Conservation (phyloP, 2,329 filamentous ascomycete genomes). For the Neoarthrinium moseri region DNA sequence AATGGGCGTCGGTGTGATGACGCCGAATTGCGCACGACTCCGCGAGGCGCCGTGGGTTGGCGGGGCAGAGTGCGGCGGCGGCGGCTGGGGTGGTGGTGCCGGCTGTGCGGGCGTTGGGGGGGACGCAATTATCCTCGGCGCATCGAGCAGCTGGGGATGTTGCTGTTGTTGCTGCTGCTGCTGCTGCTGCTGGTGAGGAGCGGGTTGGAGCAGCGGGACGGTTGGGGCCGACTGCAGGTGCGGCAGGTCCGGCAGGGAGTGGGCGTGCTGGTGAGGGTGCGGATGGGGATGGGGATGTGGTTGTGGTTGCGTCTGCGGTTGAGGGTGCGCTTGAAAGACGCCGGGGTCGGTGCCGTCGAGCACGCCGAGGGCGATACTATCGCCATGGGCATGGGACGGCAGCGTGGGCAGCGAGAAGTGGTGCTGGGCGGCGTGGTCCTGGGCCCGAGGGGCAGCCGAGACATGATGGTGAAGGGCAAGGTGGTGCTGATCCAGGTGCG, state of each 20-base stretch:
- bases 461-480: slow-evolving; percentile 20
- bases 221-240: slow-evolving; percentile 9
- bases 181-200: slow-evolving; percentile 20
- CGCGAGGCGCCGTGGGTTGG: slow-evolving; percentile 18
- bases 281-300: slow-evolving; percentile 27
- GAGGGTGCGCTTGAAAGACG: slow-evolving; percentile 26
- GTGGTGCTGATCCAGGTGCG: slow-evolving; percentile 26
- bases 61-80: slow-evolving; percentile 31
- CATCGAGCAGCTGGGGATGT: slow-evolving; percentile 18
- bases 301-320: no score
- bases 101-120: slow-evolving; percentile 26
- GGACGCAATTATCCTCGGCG: slow-evolving; percentile 20
- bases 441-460: slow-evolving; percentile 4
- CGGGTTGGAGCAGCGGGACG: slow-evolving; percentile 17
- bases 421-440: no score
- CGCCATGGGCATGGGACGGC: slow-evolving; percentile 33
- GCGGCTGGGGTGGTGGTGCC: slow-evolving; percentile 23
- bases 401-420: slow-evolving; percentile 25
- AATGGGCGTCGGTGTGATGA: slow-evolving; percentile 36
- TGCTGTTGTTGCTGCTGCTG: no score
- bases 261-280: slow-evolving; percentile 21
- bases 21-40: slow-evolving; percentile 38
- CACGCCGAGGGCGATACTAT: slow-evolving; percentile 35
- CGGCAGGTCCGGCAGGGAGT: slow-evolving; percentile 20
- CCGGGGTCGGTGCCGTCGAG: slow-evolving; percentile 37